Percentiles rank a stretch among this genome's conserved stretches.
These are phyloP conservation scores for Clitopilus passeckerianus DNA, from an alignment of 768 basidiomycete genomes.

Conservation along the genomic window DNA sequence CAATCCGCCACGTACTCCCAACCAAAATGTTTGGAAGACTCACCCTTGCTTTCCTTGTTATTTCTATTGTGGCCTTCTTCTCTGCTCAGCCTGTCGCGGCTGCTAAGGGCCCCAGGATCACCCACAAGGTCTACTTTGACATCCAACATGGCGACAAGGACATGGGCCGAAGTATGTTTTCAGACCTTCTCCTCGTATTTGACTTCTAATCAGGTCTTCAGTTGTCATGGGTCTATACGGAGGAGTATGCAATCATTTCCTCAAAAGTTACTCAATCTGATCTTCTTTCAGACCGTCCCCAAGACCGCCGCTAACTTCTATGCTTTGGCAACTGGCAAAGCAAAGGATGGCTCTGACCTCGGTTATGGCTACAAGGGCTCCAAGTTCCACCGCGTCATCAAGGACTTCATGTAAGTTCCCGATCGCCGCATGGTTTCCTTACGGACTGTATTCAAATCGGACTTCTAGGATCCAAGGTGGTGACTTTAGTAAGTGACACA, in stretches of 20 bases:
- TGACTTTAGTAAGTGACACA: conserved; percentile 83
- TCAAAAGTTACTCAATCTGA: not conserved
- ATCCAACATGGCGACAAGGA: conserved; percentile 88
- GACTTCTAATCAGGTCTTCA: conserved; percentile 21
- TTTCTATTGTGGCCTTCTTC: conserved; percentile 66
- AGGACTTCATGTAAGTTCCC: conserved; percentile 77
- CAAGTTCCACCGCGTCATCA: conserved; percentile 95
- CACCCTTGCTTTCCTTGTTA: conserved; percentile 54
- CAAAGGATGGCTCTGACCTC: conserved; percentile 71
- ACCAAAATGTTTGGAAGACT: conserved; percentile 58
- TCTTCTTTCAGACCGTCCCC: conserved; percentile 69
- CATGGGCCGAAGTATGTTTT: conserved; percentile 67
- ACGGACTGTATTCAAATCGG: not conserved
- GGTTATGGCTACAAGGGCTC: conserved; percentile 94
- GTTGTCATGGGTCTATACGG: conserved; percentile 90
- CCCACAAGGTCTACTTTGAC: conserved; percentile 92
- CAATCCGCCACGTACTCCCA: conserved; percentile 12
- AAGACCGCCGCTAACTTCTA: conserved; percentile 99
- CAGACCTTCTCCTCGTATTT: conserved; percentile 1
- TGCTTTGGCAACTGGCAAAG: conserved; percentile 79
- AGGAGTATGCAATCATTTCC: conserved; percentile 45
- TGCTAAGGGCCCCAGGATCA: conserved; percentile 83
- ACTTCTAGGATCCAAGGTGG: conserved; percentile 87
- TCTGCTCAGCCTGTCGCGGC: conserved; percentile 73
- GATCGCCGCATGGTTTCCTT: too few species aligned